phyloP scores from a whole-genome alignment of 2,329 filamentous ascomycete genomes.

The Parascedosporium putredinis region DNA sequence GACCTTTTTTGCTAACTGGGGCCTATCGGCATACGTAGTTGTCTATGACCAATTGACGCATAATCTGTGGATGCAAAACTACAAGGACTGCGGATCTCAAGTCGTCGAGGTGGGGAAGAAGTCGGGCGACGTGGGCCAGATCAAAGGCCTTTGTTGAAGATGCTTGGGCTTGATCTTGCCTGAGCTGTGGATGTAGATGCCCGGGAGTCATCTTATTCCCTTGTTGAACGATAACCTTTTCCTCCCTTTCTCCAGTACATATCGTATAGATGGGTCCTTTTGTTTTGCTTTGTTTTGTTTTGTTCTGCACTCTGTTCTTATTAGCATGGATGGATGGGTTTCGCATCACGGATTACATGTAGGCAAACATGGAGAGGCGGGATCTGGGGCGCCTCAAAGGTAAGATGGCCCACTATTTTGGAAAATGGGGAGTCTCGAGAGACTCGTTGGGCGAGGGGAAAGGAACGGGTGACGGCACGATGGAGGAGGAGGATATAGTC shows the following conservation, averaged over 20 bases:
- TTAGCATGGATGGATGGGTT: neutral
- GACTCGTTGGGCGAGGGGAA: no score
- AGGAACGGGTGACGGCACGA: no score
- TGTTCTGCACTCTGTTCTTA: neutral
- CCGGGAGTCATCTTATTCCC: neutral
- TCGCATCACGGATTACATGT: no score
- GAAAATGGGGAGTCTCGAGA: no score
- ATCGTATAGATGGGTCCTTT: no score
- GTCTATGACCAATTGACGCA: conserved; percentile 28
- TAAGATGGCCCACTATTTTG: no score
- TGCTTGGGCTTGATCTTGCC: neutral
- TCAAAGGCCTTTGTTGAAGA: conserved; percentile 4
- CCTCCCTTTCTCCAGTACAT: neutral
- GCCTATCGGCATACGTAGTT: conserved; percentile 17
- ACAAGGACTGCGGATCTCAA: conserved; percentile 25
- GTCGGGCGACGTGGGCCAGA: conserved; percentile 16
- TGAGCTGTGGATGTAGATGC: no score
- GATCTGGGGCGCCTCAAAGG: no score
- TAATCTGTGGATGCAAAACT: conserved; percentile 27
- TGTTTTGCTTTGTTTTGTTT: conserved; percentile 1
- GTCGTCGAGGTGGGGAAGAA: conserved; percentile 22
- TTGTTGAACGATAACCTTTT: no score
- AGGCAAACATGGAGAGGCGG: no score
- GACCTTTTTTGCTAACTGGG: conserved; percentile 10
- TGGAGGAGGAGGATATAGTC: no score